Evolutionary conservation across 176 grass and related monocot genomes (phyloP), one percentile per base, ranked within the genome.

Genomic region (Calamus simplicifolius): DNA sequence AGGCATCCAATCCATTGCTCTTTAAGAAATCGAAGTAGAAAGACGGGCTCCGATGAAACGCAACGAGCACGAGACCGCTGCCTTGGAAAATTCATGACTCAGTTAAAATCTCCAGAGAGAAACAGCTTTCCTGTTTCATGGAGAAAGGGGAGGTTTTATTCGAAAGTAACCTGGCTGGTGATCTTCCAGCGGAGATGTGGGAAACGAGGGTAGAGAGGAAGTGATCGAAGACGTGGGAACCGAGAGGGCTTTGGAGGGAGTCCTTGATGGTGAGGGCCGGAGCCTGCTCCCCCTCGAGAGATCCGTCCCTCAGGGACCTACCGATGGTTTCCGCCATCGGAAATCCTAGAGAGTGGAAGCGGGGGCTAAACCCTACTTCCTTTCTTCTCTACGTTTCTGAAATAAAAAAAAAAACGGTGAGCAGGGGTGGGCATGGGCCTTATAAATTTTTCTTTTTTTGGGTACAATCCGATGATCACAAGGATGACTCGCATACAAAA

Each of bases 11-110:
- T 19, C 79, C 80, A 27, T 61, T 60, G 0, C 57, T 28, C 1
- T 43, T 66, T 54, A 91, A 73, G 31, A 85, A 64, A 54, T 88
- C 50, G 12, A 85, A 50, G 57, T 91, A 97, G 73, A 70, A 85
- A 6, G 64, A 52, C 3, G 87, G 84, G 75, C 78, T 88, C 21
- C 69, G 84, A 71, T 85, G 50, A 13, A 88, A 82, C 1, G 73
- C 93, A 5, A 91, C 70, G 26, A 97, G 54, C 16, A 97, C 87
- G 50, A 91, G 49, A 4, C 84, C 87, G 62, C 86, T 95, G 70
- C 35, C n/a, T 51, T 50, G 52, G 35, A 23, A 16, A 52, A 63
- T 35, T 61, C 18, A 52, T 16, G 8, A 49, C 21, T 61, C 17
- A 71, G 69, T 18, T 16, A 43, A 21, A 23, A 35, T 12, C 3